Percentiles rank a stretch among this genome's conserved stretches.
These are phyloP conservation scores for Phytophthora constricta DNA, from an alignment of 352 stramenopile species.

Conservation along the genomic window DNA sequence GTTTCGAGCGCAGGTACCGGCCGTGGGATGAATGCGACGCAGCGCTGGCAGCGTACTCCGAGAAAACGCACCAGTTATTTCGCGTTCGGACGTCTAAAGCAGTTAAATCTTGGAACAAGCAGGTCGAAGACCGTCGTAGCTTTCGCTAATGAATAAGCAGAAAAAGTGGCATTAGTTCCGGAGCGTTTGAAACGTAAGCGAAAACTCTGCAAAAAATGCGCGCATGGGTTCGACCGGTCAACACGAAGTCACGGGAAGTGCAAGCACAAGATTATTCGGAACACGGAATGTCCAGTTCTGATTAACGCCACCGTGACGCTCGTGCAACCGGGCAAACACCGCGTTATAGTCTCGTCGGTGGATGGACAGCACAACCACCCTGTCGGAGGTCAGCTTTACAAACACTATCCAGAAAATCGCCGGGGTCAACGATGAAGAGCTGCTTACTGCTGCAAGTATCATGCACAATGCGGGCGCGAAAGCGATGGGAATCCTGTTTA, in stretches of 20 bases:
- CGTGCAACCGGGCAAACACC: not conserved
- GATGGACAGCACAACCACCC: not conserved
- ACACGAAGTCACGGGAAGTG: not conserved
- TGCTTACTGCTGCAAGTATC: not conserved
- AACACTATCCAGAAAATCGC: constrained; percentile 4
- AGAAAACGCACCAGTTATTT: not conserved
- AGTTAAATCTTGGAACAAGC: not conserved
- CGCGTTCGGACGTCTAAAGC: not conserved
- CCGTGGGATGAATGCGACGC: not conserved
- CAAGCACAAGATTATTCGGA: not conserved
- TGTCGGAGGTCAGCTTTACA: not conserved
- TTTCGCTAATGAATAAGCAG: too few relatives aligned
- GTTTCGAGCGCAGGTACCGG: not conserved
- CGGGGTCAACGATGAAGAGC: not conserved
- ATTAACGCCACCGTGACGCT: not conserved
- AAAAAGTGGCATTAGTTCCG: not conserved
- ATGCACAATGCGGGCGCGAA: constrained; percentile 5
- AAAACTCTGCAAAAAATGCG: not conserved
- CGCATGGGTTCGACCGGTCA: not conserved
- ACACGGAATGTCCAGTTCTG: not conserved
- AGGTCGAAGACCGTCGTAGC: not conserved
- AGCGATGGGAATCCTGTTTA: constrained; percentile 6
- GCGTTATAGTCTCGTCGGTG: not conserved
- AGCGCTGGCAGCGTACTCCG: not conserved
- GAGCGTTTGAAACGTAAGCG: not conserved